phyloP scores from a whole-genome alignment of 257 asterid species.

The Misopates orontium region DNA sequence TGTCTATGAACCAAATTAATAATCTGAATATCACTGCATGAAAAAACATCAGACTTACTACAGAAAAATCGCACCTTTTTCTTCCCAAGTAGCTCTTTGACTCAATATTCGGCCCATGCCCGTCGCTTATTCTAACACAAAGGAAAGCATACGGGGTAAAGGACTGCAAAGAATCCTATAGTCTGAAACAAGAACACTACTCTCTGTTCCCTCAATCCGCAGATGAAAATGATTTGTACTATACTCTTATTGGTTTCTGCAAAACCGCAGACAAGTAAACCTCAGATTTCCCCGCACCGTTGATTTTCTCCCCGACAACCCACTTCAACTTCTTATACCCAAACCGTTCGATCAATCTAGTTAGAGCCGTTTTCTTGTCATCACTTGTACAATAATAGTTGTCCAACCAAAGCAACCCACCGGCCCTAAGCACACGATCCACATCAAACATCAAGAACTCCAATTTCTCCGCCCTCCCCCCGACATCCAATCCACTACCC shows the following conservation, averaged over 20 bases:
- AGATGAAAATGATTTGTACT: constrained; percentile 10
- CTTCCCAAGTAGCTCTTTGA: constrained; percentile 26
- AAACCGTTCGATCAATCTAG: constrained; percentile 68
- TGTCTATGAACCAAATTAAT: constrained; percentile 26
- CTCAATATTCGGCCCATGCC: constrained; percentile 22
- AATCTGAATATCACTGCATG: constrained; percentile 28
- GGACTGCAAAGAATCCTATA: constrained; percentile 26
- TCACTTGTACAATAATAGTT: constrained; percentile 63
- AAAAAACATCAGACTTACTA: constrained; percentile 22
- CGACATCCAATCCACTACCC: constrained; percentile 63
- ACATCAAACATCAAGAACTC: constrained; percentile 92
- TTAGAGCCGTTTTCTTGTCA: constrained; percentile 61
- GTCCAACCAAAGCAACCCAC: constrained; percentile 82
- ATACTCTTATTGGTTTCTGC: constrained; percentile 69
- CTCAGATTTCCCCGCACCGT: constrained; percentile 67
- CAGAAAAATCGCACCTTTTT: constrained; percentile 25
- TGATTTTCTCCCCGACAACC: constrained; percentile 80
- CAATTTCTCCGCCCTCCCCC: constrained; percentile 60
- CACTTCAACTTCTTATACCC: constrained; percentile 86
- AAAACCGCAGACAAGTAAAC: constrained; percentile 74
- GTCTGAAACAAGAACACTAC: constrained; percentile 23
- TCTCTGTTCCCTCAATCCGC: constrained; percentile 24
- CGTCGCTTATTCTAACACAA: constrained; percentile 38
- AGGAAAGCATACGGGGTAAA: constrained; percentile 29
- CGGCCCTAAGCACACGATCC: constrained; percentile 72